Evolutionary conservation across 352 stramenopile genomes (phyloP).

Genomic region (Phytophthora sp.): DNA sequence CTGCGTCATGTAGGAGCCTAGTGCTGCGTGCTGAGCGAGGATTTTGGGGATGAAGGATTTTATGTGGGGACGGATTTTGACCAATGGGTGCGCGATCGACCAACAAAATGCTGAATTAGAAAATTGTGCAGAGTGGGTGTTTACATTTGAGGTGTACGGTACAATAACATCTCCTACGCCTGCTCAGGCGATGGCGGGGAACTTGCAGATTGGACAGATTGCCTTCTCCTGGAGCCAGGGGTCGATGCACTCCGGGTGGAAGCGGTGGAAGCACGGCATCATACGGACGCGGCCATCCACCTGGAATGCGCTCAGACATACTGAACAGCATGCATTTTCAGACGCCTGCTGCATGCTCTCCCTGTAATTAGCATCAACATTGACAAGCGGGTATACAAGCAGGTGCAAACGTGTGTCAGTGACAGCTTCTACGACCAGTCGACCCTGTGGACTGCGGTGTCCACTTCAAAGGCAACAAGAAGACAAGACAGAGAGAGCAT

Average conservation of each 20-base stretch:
- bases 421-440: conserved; percentile 14
- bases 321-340: conserved; percentile 60
- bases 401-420: conserved; percentile 1
- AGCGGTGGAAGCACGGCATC: conserved; percentile 83
- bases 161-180: no score
- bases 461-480: background rate
- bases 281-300: conserved; percentile 54
- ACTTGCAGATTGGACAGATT: conserved; percentile 83
- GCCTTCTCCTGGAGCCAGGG: conserved; percentile 76
- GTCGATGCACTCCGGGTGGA: conserved; percentile 79
- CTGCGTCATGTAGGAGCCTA: conserved; percentile 41
- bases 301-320: conserved; percentile 70
- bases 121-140: conserved; percentile 1
- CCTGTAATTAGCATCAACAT: conserved; percentile 34
- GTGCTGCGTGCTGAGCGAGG: background rate
- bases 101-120: conserved; percentile 10
- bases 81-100: conserved; percentile 15
- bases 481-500: conserved; percentile 13
- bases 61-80: conserved; percentile 11
- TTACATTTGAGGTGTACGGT: conserved; percentile 21
- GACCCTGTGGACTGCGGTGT: background rate
- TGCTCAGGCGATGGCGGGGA: conserved; percentile 61
- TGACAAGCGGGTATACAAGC: background rate
- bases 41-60: conserved; percentile 7
- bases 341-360: conserved; percentile 63